Base-by-base conservation (phyloP, 2,329 filamentous ascomycete species). In the Hawksworthiomyces lignivorus region DNA sequence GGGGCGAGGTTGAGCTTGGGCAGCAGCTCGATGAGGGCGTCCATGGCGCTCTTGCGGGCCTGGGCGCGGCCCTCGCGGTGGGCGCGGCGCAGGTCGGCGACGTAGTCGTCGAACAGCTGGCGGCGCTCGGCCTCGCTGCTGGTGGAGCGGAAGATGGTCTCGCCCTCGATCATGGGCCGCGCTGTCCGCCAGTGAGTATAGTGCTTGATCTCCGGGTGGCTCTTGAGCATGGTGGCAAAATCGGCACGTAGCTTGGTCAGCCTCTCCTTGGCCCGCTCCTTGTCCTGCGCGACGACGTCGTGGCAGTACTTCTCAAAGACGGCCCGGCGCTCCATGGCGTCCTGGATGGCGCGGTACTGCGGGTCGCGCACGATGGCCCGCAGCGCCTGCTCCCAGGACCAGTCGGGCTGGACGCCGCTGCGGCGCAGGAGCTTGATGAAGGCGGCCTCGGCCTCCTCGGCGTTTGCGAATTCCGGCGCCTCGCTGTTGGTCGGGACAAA, bases 131-230 rank as follows among this genome's bases (percentile, higher is more conserved):
- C 74, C 54, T 98, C 92, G 58, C 90, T 77, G 53, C 84, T 84
- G 32, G 89, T 90, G 22, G 88, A 90, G 54, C 88, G 83, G 68
- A 97, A 98, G 46, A 94, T 92, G 36, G 87, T 92, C 69, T 98
- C 92, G 37, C 84, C 84, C 63, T 97, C 87, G 48, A 98, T 87
- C 50, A 96, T 94, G 9, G 88, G 87, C 37, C 87, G 82, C 40
- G 90, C 92, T 14, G 87, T 96, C 73, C 88, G 94, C 92, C 92
- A 98, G 48, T 88, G 84, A 31, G 90, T 96, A 62, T 94, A 96
- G 61, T 96, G 80, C 62, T 89, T 92, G 63, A 98, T 97, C 63
- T 98, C 92, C 47, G 89, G 88, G 62, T 98, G 90, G 51, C 88
- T 89, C 64, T 84, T 87, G 52, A 98, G 75, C 92, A 98, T 98